phyloP scores from a whole-genome alignment of 2,329 filamentous ascomycete species.

The Aspergillus floridensis region DNA sequence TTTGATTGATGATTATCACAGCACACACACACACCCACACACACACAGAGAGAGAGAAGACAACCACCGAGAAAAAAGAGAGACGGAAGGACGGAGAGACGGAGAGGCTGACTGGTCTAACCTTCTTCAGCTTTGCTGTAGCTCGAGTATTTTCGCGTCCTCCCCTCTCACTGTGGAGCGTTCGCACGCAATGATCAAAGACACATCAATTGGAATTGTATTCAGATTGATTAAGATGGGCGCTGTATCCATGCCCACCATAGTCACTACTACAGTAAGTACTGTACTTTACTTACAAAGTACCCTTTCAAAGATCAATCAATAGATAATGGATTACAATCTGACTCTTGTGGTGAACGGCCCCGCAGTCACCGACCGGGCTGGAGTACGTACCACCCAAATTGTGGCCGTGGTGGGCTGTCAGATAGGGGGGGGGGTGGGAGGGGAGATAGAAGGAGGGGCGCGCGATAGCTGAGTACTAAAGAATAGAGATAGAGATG shows the following conservation, averaged over 20 bases:
- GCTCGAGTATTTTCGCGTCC: background rate
- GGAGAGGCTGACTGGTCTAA: background rate
- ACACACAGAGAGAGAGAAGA: background rate
- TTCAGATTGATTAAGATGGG: background rate
- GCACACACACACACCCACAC: background rate
- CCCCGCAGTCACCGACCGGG: conserved; percentile 22
- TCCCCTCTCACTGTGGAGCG: conserved; percentile 4
- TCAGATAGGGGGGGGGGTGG: conserved; percentile 17
- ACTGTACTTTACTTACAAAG: too few species aligned
- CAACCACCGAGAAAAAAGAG: too few species aligned
- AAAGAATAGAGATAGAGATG: background rate
- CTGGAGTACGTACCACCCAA: conserved; percentile 13
- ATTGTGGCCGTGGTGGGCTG: conserved; percentile 24
- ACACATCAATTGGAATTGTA: conserved; percentile 4
- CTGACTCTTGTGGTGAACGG: conserved; percentile 8
- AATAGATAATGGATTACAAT: background rate
- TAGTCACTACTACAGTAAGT: background rate
- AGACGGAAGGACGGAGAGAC: background rate
- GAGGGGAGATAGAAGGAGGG: conserved; percentile 8
- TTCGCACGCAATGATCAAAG: conserved; percentile 2
- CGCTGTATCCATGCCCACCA: background rate
- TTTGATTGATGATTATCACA: background rate
- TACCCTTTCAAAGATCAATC: too few species aligned
- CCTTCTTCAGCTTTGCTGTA: background rate
- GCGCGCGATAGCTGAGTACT: background rate